These are phyloP conservation scores for Rubia balearica DNA, from an alignment of 305 asterid species.

Conservation along the genomic window DNA sequence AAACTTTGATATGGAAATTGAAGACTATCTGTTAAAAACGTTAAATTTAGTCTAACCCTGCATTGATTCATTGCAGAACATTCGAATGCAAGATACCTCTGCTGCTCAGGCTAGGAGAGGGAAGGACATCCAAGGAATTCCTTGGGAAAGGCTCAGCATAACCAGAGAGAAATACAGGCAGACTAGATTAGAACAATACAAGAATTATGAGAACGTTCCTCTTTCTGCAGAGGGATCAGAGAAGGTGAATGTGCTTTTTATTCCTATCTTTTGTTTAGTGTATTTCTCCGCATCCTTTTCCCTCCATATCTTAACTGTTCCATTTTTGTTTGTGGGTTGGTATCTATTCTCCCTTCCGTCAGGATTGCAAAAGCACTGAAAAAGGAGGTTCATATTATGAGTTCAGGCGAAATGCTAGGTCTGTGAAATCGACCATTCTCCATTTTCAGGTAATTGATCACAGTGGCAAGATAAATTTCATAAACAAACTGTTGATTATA, in stretches of 20 bases:
- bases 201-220: slow-evolving; percentile 79
- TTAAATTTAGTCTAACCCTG: neutral
- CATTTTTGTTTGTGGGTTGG: slow-evolving; percentile 9
- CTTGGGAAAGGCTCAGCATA: slow-evolving; percentile 79
- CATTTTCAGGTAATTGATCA: slow-evolving; percentile 60
- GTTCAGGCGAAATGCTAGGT: slow-evolving; percentile 70
- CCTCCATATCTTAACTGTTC: neutral
- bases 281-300: neutral
- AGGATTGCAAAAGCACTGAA: slow-evolving; percentile 64
- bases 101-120: slow-evolving; percentile 89
- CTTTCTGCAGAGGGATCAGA: slow-evolving; percentile 65
- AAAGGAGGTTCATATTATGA: slow-evolving; percentile 51
- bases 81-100: slow-evolving; percentile 64
- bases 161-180: slow-evolving; percentile 74
- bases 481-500: neutral
- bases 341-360: slow-evolving; percentile 4
- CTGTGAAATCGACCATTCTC: slow-evolving; percentile 67
- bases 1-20: neutral
- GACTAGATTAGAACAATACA: slow-evolving; percentile 71
- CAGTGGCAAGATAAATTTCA: neutral
- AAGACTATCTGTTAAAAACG: neutral
- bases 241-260: slow-evolving; percentile 33
- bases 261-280: neutral
- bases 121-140: slow-evolving; percentile 91
- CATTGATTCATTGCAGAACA: slow-evolving; percentile 29